Evolutionary conservation across 2,329 filamentous ascomycete genomes (phyloP).

Genomic region (Talaromyces islandicus): DNA sequence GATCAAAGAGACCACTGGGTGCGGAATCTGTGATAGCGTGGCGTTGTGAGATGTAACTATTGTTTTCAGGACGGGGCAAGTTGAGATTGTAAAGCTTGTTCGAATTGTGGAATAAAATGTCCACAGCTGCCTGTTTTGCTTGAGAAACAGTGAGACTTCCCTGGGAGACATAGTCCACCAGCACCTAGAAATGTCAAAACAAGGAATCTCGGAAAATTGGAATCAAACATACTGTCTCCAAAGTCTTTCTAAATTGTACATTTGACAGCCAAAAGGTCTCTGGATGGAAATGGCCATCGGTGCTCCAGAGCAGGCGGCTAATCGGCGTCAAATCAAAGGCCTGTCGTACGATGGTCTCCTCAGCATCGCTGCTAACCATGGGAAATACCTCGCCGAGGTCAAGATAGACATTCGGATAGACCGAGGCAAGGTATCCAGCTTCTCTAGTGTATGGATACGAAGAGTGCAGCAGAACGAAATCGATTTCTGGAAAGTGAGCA

Average conservation of each 20-base stretch:
- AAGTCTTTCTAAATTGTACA: slow-evolving; percentile 63
- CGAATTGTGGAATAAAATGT: slow-evolving; percentile 70
- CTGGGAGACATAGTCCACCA: slow-evolving; percentile 61
- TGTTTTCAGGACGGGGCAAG: slow-evolving; percentile 22
- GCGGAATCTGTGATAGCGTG: neutral
- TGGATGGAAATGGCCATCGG: slow-evolving; percentile 72
- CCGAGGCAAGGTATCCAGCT: slow-evolving; percentile 68
- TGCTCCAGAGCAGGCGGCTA: slow-evolving; percentile 73
- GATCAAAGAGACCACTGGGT: slow-evolving; percentile 14
- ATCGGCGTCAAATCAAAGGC: slow-evolving; percentile 69
- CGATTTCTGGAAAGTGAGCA: slow-evolving; percentile 60
- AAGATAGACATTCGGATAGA: slow-evolving; percentile 73
- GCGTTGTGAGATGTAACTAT: neutral
- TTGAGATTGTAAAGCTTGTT: slow-evolving; percentile 67
- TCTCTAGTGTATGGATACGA: slow-evolving; percentile 77
- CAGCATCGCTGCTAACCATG: slow-evolving; percentile 68
- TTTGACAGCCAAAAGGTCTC: slow-evolving; percentile 72
- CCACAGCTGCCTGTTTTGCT: slow-evolving; percentile 58
- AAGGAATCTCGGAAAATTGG: neutral
- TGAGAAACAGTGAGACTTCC: slow-evolving; percentile 56
- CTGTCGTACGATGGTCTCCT: slow-evolving; percentile 64
- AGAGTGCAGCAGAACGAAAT: slow-evolving; percentile 73
- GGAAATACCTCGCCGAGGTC: slow-evolving; percentile 82
- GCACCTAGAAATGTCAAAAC: slow-evolving; percentile 40
- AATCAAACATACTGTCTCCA: slow-evolving; percentile 53